Conservation (phyloP, 2,329 filamentous ascomycete genomes). For the Pseudogymnoascus sp. region DNA sequence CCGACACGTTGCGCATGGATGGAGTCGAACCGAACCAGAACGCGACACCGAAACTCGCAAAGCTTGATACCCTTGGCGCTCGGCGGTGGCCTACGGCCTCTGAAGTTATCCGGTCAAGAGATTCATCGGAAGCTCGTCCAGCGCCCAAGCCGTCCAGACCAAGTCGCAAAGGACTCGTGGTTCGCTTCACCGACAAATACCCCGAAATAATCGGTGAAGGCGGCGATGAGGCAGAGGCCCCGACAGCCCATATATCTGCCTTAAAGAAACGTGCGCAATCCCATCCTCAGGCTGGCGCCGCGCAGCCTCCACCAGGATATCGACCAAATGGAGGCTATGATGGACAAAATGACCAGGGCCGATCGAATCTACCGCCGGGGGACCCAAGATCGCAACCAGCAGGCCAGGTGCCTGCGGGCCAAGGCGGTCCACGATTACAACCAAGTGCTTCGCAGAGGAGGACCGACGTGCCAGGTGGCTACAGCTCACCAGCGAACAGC, state of each 20-base stretch:
- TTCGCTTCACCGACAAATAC: slow-evolving; percentile 63
- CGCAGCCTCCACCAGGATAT: neutral
- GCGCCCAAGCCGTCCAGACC: slow-evolving; percentile 28
- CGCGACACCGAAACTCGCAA: slow-evolving; percentile 18
- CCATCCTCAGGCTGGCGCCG: slow-evolving; percentile 15
- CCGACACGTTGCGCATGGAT: slow-evolving; percentile 47
- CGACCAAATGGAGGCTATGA: neutral
- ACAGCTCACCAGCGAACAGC: neutral
- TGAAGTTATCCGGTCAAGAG: slow-evolving; percentile 28
- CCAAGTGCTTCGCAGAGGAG: neutral
- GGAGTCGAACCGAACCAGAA: slow-evolving; percentile 37
- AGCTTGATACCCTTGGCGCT: slow-evolving; percentile 41
- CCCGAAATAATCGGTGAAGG: slow-evolving; percentile 86
- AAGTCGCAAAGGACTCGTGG: slow-evolving; percentile 59
- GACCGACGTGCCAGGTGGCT: neutral
- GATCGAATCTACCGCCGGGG: neutral
- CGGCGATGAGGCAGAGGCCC: slow-evolving; percentile 73
- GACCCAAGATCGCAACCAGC: slow-evolving; percentile 3
- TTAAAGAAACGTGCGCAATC: slow-evolving; percentile 36
- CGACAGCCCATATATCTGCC: slow-evolving; percentile 62
- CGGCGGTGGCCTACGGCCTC: slow-evolving; percentile 43
- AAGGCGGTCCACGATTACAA: neutral
- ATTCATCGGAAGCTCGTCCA: slow-evolving; percentile 18
- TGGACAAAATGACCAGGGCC: neutral
- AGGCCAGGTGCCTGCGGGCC: neutral